Conservation (phyloP, 106 monocot genomes). For the Apostasia shenzhenica region DNA sequence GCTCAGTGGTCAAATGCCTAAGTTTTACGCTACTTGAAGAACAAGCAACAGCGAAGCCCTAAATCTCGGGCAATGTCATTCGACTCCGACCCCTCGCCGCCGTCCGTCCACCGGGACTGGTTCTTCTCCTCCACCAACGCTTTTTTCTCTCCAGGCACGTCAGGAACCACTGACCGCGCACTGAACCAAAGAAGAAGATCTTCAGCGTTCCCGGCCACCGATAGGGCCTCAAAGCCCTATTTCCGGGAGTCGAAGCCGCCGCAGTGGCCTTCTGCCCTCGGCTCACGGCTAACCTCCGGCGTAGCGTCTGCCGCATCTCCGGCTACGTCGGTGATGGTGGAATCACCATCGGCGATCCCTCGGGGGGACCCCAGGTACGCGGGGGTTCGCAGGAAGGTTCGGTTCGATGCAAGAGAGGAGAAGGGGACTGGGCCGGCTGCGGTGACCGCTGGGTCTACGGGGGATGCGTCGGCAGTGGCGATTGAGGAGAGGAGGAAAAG, state of each 20-base stretch:
- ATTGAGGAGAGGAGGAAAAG: not conserved
- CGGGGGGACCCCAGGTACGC: conserved; percentile 30
- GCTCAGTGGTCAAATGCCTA: too few species aligned
- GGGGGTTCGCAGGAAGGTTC: conserved; percentile 26
- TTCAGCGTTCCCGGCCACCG: conserved; percentile 3
- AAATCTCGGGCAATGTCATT: conserved; percentile 14
- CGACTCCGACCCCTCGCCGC: conserved; percentile 25
- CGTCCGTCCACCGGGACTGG: conserved; percentile 39
- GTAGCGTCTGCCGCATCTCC: conserved; percentile 3
- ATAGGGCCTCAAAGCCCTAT: conserved; percentile 19
- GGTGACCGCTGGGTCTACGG: not conserved
- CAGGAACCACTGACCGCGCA: not conserved
- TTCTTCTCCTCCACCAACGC: conserved; percentile 31
- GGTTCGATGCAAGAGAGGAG: conserved; percentile 12
- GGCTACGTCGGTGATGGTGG: not conserved
- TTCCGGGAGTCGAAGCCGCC: conserved; percentile 11
- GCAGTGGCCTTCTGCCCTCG: not conserved
- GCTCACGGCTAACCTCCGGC: conserved; percentile 9
- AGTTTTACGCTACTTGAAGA: too few species aligned
- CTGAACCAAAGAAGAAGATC: conserved; percentile 1
- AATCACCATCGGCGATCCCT: not conserved
- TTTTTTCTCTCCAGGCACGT: conserved; percentile 13
- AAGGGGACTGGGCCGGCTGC: not conserved
- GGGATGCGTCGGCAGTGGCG: not conserved
- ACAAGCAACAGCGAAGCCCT: not conserved